Evolutionary conservation across 2,329 filamentous ascomycete genomes (phyloP).

Genomic region (Penicillium sp.): DNA sequence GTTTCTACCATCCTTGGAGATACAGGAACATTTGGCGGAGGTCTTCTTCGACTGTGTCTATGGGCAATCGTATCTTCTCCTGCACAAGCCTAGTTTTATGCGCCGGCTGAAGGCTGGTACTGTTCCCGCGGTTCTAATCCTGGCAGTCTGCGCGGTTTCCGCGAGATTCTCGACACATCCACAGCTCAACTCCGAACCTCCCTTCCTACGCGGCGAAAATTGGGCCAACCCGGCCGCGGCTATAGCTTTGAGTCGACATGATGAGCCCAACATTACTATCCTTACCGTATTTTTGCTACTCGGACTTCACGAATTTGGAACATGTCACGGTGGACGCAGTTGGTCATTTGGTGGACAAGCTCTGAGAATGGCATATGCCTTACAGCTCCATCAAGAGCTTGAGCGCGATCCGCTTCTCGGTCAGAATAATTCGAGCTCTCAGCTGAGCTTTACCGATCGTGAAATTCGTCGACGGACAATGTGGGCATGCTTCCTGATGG

Average conservation of each 20-base stretch:
- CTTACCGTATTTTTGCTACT: conserved; percentile 87
- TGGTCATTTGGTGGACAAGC: conserved; percentile 96
- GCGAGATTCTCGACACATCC: conserved; percentile 92
- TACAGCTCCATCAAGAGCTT: conserved; percentile 90
- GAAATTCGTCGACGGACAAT: conserved; percentile 92
- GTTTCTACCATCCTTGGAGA: conserved; percentile 78
- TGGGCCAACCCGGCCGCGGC: conserved; percentile 88
- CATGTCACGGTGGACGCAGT: conserved; percentile 91
- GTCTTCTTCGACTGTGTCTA: conserved; percentile 96
- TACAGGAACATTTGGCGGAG: conserved; percentile 91
- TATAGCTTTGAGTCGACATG: conserved; percentile 85
- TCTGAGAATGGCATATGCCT: conserved; percentile 93
- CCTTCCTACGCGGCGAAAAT: conserved; percentile 85
- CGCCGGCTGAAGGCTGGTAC: conserved; percentile 74
- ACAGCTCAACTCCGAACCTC: conserved; percentile 73
- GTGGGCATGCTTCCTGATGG: conserved; percentile 99
- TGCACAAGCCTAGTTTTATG: conserved; percentile 98
- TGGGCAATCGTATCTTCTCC: conserved; percentile 88
- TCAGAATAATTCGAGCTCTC: conserved; percentile 60
- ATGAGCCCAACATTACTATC: conserved; percentile 95
- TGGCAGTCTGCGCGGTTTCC: conserved; percentile 95
- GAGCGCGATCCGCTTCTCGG: conserved; percentile 74
- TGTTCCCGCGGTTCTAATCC: conserved; percentile 83
- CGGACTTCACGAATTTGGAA: conserved; percentile 93
- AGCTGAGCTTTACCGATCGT: conserved; percentile 86